Evolutionary conservation across 176 grass and related monocot genomes (phyloP), one percentile per base, ranked within the genome.

Genomic region (Raddia distichophylla): DNA sequence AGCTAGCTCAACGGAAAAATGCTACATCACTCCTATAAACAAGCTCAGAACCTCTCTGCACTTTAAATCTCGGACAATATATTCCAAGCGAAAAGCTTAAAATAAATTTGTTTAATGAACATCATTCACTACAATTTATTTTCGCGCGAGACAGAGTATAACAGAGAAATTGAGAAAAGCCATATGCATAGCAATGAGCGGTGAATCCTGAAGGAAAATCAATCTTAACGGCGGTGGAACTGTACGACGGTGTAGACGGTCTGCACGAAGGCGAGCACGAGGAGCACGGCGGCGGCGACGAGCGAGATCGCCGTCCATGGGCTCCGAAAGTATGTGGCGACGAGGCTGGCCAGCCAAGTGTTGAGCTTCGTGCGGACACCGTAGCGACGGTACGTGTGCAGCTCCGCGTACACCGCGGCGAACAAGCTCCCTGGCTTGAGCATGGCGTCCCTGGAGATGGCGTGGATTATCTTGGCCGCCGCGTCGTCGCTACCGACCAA

Each of bases 241-340:
- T 9, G 3, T 13, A 63, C 0, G 54, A 60, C 71, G 18, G 80
- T 81, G 47, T 91, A 91, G 18, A 85, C 43, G 1, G 89, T 73
- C 40, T 94, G 89, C 48, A 76, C 2, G 54, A 89, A 7, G n/a
- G 63, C 78, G 67, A 81, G 44, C 16, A 55, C n/a, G 13, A 91
- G 48, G 5, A 91, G 63, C 60, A 91, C 51, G 37, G 89, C 60
- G 42, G 73, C 84, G 5, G 62, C 87, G 3, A 74, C 50, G 1
- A 94, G 84, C 4, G 84, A 84, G 12, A 91, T 73, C 20, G 64
- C 18, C 1, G 84, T 74, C 92, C 89, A 94, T 2, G 86, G 86
- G 80, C 72, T 91, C 19, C 42, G 74, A 48, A 89, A 87, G 71
- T 94, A 91, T 2, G 78, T 91, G 48, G 44, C 69, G 14, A 27